These are phyloP conservation scores for Penicillium sp. DNA, from an alignment of 2,329 filamentous ascomycete species.

Conservation along the genomic window DNA sequence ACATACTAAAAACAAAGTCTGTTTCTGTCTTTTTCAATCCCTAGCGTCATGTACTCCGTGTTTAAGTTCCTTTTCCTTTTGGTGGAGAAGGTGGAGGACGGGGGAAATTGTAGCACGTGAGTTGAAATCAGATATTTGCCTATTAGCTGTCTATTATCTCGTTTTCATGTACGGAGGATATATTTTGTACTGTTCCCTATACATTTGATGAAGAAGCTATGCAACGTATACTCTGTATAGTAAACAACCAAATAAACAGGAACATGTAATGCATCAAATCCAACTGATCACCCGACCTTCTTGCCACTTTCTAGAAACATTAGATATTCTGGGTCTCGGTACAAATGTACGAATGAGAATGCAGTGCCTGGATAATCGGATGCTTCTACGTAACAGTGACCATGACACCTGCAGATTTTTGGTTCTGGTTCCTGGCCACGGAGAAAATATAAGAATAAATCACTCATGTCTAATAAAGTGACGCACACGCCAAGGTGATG, in stretches of 20 bases:
- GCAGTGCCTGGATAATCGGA: slow-evolving; percentile 11
- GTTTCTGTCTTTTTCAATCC: neutral
- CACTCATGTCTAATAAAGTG: neutral
- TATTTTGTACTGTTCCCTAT: too few species aligned
- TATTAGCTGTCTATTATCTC: too few species aligned
- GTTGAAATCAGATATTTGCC: neutral
- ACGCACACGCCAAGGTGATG: neutral
- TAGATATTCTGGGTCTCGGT: slow-evolving; percentile 9
- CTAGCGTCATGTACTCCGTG: slow-evolving; percentile 21
- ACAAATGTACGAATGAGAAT: slow-evolving; percentile 15
- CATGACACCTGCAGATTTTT: neutral
- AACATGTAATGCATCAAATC: slow-evolving; percentile 2
- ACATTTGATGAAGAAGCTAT: too few species aligned
- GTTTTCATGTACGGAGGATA: too few species aligned
- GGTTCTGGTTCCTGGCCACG: neutral
- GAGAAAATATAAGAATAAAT: neutral
- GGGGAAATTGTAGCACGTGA: slow-evolving; percentile 16
- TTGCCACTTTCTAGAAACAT: slow-evolving; percentile 27
- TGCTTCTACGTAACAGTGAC: slow-evolving; percentile 3
- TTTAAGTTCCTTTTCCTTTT: slow-evolving; percentile 16
- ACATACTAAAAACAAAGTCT: slow-evolving; percentile 13
- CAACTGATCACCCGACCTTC: slow-evolving; percentile 13
- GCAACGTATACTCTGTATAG: neutral
- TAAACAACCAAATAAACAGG: neutral
- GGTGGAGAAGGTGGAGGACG: slow-evolving; percentile 28